phyloP scores from a whole-genome alignment of 139 green algal genomes.

The Edaphochlamys debaryana region DNA sequence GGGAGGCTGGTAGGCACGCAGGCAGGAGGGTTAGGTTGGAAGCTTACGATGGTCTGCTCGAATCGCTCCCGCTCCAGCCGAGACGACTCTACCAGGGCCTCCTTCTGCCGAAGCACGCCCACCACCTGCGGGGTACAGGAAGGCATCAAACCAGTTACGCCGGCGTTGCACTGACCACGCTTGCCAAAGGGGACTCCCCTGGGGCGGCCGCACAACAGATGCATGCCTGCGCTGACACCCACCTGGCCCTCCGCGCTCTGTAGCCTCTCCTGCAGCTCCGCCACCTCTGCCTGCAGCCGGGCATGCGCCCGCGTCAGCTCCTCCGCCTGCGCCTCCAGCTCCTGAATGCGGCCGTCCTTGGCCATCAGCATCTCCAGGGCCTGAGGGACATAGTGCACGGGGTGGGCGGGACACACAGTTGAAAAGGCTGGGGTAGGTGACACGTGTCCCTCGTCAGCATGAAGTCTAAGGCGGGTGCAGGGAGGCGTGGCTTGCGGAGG shows the following conservation, averaged over 20 bases:
- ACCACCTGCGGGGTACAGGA: slow-evolving; percentile 33
- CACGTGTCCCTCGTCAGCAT: too few relatives aligned
- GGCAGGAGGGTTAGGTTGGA: too few relatives aligned
- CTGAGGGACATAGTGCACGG: too few relatives aligned
- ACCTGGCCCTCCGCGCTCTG: slow-evolving; percentile 4
- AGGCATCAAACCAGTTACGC: neutral
- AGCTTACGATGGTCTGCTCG: slow-evolving; percentile 8
- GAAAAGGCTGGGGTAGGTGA: too few relatives aligned
- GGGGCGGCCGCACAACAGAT: too few relatives aligned
- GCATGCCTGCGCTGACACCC: too few relatives aligned
- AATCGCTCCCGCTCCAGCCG: neutral
- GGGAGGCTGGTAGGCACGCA: too few relatives aligned
- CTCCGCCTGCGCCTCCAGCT: slow-evolving; percentile 43
- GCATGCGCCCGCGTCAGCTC: slow-evolving; percentile 8
- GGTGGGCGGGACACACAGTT: neutral
- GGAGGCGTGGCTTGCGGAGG: too few relatives aligned
- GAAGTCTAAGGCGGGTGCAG: too few relatives aligned
- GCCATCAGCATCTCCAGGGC: slow-evolving; percentile 60
- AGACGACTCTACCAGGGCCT: slow-evolving; percentile 2
- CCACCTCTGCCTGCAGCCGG: slow-evolving; percentile 16
- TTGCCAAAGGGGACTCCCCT: too few relatives aligned
- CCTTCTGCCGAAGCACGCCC: slow-evolving; percentile 34
- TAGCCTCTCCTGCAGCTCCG: slow-evolving; percentile 18
- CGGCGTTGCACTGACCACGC: too few relatives aligned
- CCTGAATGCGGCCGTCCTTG: slow-evolving; percentile 52